A percentile compares a stretch with the other conserved stretches of the same genome.
Conservation (phyloP, 129 eudicot species). For the Helianthus tuberosus region DNA sequence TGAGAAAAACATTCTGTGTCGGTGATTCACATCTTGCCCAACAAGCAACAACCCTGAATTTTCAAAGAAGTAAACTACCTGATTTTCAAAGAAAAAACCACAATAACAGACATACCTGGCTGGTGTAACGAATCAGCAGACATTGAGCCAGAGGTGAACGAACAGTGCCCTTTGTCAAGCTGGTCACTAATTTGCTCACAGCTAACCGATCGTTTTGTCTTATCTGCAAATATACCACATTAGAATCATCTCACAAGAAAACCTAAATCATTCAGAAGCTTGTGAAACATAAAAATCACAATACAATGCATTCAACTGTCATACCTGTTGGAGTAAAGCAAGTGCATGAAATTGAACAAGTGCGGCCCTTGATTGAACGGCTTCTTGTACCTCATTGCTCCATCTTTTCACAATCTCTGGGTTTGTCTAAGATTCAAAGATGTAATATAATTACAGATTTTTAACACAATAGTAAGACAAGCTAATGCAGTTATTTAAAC, state of each 20-base stretch:
- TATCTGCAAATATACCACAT: conserved; percentile 50
- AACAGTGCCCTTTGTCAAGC: conserved; percentile 91
- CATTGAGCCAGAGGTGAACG: conserved; percentile 98
- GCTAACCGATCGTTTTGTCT: conserved; percentile 94
- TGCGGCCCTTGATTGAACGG: conserved; percentile 90
- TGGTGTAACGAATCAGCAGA: conserved; percentile 87
- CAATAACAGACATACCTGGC: conserved; percentile 55
- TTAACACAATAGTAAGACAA: background rate
- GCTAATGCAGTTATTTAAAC: conserved; percentile 6
- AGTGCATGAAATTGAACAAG: conserved; percentile 96
- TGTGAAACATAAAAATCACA: background rate
- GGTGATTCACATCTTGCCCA: conserved; percentile 18
- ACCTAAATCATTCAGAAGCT: conserved; percentile 13
- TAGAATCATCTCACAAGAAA: conserved; percentile 4
- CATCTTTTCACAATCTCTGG: conserved; percentile 91
- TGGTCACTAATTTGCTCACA: conserved; percentile 90
- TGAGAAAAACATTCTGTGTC: conserved; percentile 18
- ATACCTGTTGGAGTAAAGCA: conserved; percentile 89
- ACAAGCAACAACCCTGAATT: background rate
- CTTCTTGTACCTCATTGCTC: conserved; percentile 98
- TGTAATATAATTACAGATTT: background rate
- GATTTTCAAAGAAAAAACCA: background rate
- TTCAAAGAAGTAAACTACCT: background rate
- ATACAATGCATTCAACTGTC: conserved; percentile 10
- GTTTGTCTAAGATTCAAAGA: conserved; percentile 54